Base-by-base conservation (phyloP, 2,329 filamentous ascomycete genomes). In the Penicillium sp. region DNA sequence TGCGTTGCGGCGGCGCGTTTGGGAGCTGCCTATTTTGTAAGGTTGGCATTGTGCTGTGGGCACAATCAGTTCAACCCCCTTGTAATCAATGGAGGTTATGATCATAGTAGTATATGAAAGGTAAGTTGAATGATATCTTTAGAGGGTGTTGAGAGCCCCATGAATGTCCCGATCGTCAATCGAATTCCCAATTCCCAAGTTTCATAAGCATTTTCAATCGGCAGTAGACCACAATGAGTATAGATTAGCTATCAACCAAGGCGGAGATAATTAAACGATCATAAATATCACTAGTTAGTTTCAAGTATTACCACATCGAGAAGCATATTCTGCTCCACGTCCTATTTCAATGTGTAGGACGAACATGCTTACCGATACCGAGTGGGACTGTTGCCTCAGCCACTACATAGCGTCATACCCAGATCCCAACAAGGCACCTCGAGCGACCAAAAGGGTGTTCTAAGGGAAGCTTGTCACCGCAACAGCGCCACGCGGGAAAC, bases 401-500 rank as follows among this genome's bases (percentile, higher is more conserved):
- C 30, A 33, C 30, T 28, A 28, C 28, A 28, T 28, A 26, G 26
- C 28, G 28, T 33, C 45, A 49, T 49, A 28, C 26, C 5, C 17
- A n/a, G n/a, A 38, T 38, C 28, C 50, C 22, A 51, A 19, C 28
- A 28, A 30, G 28, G 47, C 26, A 33, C 22, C 8, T 38, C 9
- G 9, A 19, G 15, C 22, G 19, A 53, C n/a, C 50, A 38, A 12
- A 22, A 38, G n/a, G 38, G 4, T 38, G 9, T 38, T 40, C 37
- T 3, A 49, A 51, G n/a, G n/a, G 35, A 17, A 28, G 51, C 37
- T 44, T 42, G n/a, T 58, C 56, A 51, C 49, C 37, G 26, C 9
- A 55, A 22, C 35, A 40, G 35, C 22, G 51, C 51, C 51, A 53
- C 51, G 51, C 50, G 33, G 35, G 30, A 19, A 53, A 53, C 19